phyloP scores from a whole-genome alignment of 305 asterid species.

The Solanum hybrid region DNA sequence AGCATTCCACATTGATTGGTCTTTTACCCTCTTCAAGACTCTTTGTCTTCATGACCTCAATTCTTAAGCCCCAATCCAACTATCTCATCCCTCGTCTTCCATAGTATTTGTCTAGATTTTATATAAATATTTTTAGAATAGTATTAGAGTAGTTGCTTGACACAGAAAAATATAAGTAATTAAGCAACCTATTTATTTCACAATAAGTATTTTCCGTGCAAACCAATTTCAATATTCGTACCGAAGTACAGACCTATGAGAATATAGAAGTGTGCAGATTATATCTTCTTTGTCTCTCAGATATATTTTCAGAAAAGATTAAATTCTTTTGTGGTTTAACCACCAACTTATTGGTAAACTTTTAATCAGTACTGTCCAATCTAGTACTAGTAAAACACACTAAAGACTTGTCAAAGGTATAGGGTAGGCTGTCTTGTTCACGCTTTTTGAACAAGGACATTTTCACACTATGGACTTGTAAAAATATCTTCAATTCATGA shows the following conservation, averaged over 20 bases:
- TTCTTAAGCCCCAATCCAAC: not conserved
- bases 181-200: too few relatives aligned
- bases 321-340: not conserved
- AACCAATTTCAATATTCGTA: too few relatives aligned
- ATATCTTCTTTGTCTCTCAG: not conserved
- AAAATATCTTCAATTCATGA: not conserved
- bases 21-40: too few relatives aligned
- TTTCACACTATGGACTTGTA: not conserved
- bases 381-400: not conserved
- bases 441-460: not conserved
- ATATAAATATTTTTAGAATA: too few relatives aligned
- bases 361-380: not conserved
- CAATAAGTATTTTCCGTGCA: not conserved
- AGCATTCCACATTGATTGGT: too few relatives aligned
- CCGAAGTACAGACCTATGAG: not conserved
- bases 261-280: not conserved
- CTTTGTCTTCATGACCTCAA: not conserved
- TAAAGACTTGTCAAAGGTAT: not conserved
- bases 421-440: not conserved
- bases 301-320: not conserved
- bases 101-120: too few relatives aligned
- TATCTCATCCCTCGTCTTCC: too few relatives aligned
- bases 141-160: too few relatives aligned
- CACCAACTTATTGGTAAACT: not conserved
- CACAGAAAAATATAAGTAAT: too few relatives aligned